These are phyloP conservation scores for Wallacemonas rigidus DNA, from an alignment of 208 protist genomes.

Conservation along the genomic window DNA sequence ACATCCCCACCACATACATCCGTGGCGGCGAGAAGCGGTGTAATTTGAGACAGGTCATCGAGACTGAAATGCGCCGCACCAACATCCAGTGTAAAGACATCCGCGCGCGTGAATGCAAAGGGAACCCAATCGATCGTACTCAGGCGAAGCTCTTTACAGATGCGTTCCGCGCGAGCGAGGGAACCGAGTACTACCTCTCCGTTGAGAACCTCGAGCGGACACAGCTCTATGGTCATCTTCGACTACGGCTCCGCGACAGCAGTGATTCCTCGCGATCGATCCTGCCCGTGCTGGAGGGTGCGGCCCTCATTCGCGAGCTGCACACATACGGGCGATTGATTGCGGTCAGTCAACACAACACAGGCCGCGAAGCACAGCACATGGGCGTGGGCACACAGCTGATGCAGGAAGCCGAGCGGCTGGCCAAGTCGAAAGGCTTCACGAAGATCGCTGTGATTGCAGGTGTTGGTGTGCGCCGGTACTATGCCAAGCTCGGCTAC, in stretches of 20 bases:
- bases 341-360: conserved; percentile 71
- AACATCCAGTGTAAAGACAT: conserved; percentile 95
- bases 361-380: conserved; percentile 95
- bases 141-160: conserved; percentile 71
- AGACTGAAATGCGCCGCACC: conserved; percentile 93
- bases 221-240: conserved; percentile 88
- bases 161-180: conserved; percentile 79
- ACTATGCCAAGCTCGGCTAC: conserved; percentile 99
- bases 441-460: conserved; percentile 95
- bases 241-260: conserved; percentile 81
- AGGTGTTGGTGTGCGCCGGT: conserved; percentile 97
- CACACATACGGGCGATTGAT: conserved; percentile 96
- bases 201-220: conserved; percentile 78
- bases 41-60: conserved; percentile 98
- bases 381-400: conserved; percentile 97
- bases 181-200: conserved; percentile 86
- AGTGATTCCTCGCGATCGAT: conserved; percentile 55
- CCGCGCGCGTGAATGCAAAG: conserved; percentile 93
- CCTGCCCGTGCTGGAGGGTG: conserved; percentile 90
- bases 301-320: conserved; percentile 97
- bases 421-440: conserved; percentile 92
- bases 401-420: conserved; percentile 97
- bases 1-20: conserved; percentile 99
- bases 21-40: conserved; percentile 96
- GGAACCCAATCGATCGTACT: conserved; percentile 56